Evolutionary conservation across 768 basidiomycete genomes (phyloP).

Genomic region (Pleurotus eryngii): DNA sequence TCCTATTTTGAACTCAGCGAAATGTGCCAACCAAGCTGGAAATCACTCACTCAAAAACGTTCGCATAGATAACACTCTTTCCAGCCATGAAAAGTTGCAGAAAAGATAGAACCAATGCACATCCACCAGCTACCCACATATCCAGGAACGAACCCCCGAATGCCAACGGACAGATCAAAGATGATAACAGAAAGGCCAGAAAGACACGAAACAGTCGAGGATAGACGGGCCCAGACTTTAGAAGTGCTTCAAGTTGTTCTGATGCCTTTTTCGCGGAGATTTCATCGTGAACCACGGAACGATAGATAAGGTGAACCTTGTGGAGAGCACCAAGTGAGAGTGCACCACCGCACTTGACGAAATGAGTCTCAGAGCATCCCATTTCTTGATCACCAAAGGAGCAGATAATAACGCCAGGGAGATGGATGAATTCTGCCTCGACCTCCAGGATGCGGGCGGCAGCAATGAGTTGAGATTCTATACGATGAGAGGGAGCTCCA

Average conservation of each 20-base stretch:
- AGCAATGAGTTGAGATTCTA: conserved; percentile 87
- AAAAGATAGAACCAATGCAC: conserved; percentile 64
- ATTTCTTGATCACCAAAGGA: conserved; percentile 89
- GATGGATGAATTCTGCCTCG: conserved; percentile 87
- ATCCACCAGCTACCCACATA: conserved; percentile 75
- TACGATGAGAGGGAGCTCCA: conserved; percentile 90
- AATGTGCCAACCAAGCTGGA: background rate
- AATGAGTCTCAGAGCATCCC: conserved; percentile 87
- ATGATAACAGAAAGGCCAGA: conserved; percentile 69
- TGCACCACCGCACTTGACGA: conserved; percentile 74
- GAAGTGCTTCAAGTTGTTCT: conserved; percentile 56
- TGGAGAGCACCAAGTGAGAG: conserved; percentile 85
- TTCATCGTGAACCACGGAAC: conserved; percentile 87
- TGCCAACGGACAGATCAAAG: conserved; percentile 79
- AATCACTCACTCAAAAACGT: conserved; percentile 80
- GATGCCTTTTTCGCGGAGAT: conserved; percentile 79
- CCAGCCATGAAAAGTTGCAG: conserved; percentile 73
- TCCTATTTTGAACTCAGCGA: conserved; percentile 40
- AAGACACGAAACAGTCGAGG: conserved; percentile 56
- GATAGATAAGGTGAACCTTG: conserved; percentile 81
- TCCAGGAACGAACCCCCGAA: conserved; percentile 84
- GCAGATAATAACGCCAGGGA: conserved; percentile 78
- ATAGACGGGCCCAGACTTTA: conserved; percentile 65
- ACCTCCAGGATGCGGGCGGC: conserved; percentile 88
- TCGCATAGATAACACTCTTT: conserved; percentile 80